Percentiles rank a stretch among this genome's conserved stretches.
phyloP scores from a whole-genome alignment of 129 eudicot genomes.

The Flaveria ramosissima region DNA sequence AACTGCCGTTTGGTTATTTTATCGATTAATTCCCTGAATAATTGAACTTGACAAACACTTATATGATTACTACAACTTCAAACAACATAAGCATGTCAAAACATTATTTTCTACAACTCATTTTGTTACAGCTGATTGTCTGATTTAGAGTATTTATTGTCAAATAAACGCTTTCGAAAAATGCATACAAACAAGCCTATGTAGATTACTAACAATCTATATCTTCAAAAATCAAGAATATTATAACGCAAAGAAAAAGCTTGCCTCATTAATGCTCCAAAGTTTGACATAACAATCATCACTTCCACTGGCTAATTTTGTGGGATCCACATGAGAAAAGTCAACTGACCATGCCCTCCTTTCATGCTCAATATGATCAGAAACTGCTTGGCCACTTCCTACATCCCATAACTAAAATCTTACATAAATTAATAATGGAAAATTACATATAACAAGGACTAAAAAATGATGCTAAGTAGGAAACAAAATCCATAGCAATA shows the following conservation, averaged over 20 bases:
- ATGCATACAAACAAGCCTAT: not conserved
- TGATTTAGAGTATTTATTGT: not conserved
- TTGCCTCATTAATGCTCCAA: slow-evolving; percentile 87
- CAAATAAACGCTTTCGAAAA: not conserved
- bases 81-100: too few species aligned
- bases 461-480: not conserved
- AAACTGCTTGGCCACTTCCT: slow-evolving; percentile 66
- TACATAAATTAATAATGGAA: not conserved
- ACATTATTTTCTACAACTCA: not conserved
- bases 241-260: not conserved
- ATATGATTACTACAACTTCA: too few species aligned
- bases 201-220: not conserved
- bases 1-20: too few species aligned
- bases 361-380: slow-evolving; percentile 64
- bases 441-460: not conserved
- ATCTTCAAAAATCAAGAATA: not conserved
- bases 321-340: slow-evolving; percentile 82
- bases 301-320: slow-evolving; percentile 88
- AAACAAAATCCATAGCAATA: not conserved
- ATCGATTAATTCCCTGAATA: too few species aligned
- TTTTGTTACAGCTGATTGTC: not conserved
- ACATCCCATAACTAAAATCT: slow-evolving; percentile 90
- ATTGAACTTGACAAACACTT: too few species aligned
- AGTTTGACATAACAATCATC: slow-evolving; percentile 87
- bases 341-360: slow-evolving; percentile 97